phyloP scores from a whole-genome alignment of 148 eudicot genomes.

The Rheum nobile region DNA sequence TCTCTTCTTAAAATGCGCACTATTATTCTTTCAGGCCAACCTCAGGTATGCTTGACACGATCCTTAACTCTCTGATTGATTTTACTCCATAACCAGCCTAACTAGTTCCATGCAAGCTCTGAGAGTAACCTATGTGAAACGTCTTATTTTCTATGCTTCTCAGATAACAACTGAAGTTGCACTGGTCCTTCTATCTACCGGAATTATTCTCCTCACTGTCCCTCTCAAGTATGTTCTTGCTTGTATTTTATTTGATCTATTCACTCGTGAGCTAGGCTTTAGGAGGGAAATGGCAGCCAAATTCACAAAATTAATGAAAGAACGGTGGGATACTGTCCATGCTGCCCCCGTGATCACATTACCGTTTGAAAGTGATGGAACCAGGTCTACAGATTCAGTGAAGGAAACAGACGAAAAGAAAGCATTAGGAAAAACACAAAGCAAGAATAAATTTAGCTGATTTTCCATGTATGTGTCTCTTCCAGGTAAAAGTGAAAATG shows the following conservation, averaged over 20 bases:
- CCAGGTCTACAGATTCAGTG: conserved; percentile 16
- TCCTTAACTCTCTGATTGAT: neutral
- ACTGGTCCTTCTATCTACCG: conserved; percentile 47
- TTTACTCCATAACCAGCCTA: neutral
- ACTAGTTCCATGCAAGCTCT: neutral
- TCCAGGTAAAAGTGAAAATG: neutral
- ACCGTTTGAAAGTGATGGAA: conserved; percentile 47
- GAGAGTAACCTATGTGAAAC: neutral
- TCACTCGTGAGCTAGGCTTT: conserved; percentile 74
- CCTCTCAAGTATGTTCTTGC: conserved; percentile 73
- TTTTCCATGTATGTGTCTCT: conserved; percentile 1
- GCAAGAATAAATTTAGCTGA: conserved; percentile 17
- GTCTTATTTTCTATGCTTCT: conserved; percentile 7
- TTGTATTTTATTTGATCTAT: conserved; percentile 53
- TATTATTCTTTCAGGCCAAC: conserved; percentile 74
- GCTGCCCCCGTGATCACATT: conserved; percentile 70
- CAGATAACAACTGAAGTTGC: conserved; percentile 85
- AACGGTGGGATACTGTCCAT: conserved; percentile 85
- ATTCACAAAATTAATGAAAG: conserved; percentile 57
- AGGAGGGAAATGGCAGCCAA: conserved; percentile 53
- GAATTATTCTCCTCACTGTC: conserved; percentile 46
- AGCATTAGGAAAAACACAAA: conserved; percentile 11
- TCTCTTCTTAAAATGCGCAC: conserved; percentile 66
- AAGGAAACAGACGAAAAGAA: conserved; percentile 13
- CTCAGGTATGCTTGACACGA: conserved; percentile 47